Conservation (phyloP, 352 stramenopile genomes). For the Blastocystis hominis region DNA sequence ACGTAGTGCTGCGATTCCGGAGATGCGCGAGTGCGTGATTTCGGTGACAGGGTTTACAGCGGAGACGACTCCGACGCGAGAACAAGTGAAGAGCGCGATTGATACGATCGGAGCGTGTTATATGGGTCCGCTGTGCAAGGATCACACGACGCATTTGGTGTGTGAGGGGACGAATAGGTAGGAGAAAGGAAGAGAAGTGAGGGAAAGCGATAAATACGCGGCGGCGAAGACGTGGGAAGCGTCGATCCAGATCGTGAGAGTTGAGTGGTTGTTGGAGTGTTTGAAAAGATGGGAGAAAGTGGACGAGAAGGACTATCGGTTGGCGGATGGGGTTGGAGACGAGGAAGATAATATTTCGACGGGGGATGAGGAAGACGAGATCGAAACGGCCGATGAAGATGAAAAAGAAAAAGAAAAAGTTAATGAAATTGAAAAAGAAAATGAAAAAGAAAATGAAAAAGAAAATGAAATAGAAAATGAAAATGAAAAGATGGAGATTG, state of each 20-base stretch:
- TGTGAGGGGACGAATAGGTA: not conserved
- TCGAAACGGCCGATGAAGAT: not conserved
- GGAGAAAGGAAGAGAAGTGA: not conserved
- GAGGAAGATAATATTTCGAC: slow-evolving; percentile 11
- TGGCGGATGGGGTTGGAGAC: not conserved
- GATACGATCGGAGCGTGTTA: slow-evolving; percentile 47
- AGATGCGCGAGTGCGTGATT: slow-evolving; percentile 28
- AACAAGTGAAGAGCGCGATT: slow-evolving; percentile 40
- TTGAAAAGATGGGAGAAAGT: not conserved
- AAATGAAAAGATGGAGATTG: not conserved
- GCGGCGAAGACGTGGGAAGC: not conserved
- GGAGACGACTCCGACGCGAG: slow-evolving; percentile 13
- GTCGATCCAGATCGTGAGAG: not conserved
- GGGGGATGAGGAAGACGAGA: slow-evolving; percentile 35
- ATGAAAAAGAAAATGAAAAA: too few relatives aligned
- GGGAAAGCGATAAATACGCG: slow-evolving; percentile 5
- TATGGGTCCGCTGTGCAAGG: slow-evolving; percentile 29
- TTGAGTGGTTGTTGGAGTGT: slow-evolving; percentile 27
- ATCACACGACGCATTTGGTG: slow-evolving; percentile 46
- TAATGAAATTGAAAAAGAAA: not conserved
- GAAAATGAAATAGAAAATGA: too few relatives aligned
- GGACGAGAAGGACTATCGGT: not conserved
- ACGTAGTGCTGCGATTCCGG: slow-evolving; percentile 1
- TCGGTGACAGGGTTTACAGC: slow-evolving; percentile 28
- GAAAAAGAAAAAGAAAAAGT: not conserved